Percentiles rank a stretch among this genome's conserved stretches.
These are phyloP conservation scores for Lentinula novae-zelandiae DNA, from an alignment of 1,284 basidiomycete genomes.

Conservation along the genomic window DNA sequence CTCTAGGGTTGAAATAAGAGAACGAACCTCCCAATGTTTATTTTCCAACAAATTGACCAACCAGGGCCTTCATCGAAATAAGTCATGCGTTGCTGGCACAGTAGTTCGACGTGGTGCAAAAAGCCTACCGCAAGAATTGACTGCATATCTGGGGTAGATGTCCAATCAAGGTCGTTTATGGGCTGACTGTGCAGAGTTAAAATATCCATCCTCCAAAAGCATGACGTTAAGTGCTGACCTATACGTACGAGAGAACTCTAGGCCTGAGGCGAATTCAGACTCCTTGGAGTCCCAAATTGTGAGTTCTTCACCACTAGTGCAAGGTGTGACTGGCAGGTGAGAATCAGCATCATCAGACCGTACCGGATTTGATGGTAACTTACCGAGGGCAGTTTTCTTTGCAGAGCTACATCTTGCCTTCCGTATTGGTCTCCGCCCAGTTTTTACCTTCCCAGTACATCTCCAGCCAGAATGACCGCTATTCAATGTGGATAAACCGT, in stretches of 20 bases:
- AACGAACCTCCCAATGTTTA: conserved; percentile 66
- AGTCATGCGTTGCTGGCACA: conserved; percentile 86
- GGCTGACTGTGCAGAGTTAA: conserved; percentile 38
- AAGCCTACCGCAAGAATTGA: conserved; percentile 90
- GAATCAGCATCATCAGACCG: background rate
- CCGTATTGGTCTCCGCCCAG: conserved; percentile 58
- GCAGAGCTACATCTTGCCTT: conserved; percentile 82
- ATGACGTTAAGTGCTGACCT: conserved; percentile 38
- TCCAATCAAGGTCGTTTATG: conserved; percentile 86
- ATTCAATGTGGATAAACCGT: background rate
- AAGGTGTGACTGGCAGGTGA: conserved; percentile 45
- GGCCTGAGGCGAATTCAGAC: conserved; percentile 89
- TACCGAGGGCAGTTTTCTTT: conserved; percentile 83
- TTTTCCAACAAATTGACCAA: conserved; percentile 72
- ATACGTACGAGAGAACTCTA: conserved; percentile 68
- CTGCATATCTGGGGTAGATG: conserved; percentile 83
- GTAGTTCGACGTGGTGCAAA: conserved; percentile 68
- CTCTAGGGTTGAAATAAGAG: conserved; percentile 2
- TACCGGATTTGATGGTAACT: conserved; percentile 18
- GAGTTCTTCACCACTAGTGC: conserved; percentile 64
- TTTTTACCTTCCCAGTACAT: conserved; percentile 73
- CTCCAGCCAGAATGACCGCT: conserved; percentile 42
- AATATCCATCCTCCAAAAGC: background rate
- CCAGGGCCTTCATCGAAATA: conserved; percentile 82
- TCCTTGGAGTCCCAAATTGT: conserved; percentile 94